These are phyloP conservation scores for Linnemannia schmuckeri DNA, from an alignment of 192 early-diverging fungal species.

Conservation along the genomic window DNA sequence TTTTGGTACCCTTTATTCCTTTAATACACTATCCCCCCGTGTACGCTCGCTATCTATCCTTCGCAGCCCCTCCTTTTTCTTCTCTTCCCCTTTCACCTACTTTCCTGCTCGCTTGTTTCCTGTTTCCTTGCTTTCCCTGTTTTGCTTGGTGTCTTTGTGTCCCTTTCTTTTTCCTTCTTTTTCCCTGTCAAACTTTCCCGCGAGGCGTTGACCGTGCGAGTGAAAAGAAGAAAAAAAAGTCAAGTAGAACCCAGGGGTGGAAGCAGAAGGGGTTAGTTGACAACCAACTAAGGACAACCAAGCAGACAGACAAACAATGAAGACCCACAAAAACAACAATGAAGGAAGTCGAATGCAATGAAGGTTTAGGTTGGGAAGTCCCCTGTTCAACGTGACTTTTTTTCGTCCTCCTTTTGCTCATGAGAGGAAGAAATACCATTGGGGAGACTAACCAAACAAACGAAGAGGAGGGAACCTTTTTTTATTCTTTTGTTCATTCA, in stretches of 20 bases:
- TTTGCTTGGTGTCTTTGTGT: background rate
- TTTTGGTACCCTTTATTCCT: too few species aligned
- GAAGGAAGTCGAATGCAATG: background rate
- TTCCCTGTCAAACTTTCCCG: background rate
- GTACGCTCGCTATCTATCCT: background rate
- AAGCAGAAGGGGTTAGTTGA: background rate
- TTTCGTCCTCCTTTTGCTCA: background rate
- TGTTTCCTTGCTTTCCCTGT: constrained; percentile 2
- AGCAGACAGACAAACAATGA: background rate
- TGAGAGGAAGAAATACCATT: background rate
- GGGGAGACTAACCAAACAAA: background rate
- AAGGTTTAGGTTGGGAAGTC: background rate
- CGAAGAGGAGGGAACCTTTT: background rate
- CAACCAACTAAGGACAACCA: background rate
- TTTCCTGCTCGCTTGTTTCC: background rate
- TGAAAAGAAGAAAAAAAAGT: background rate
- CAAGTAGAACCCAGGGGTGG: background rate
- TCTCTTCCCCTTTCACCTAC: background rate
- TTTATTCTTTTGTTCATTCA: background rate
- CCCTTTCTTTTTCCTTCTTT: background rate
- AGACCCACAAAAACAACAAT: background rate
- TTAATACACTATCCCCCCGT: too few species aligned
- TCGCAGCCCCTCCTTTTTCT: background rate
- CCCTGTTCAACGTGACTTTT: constrained; percentile 5
- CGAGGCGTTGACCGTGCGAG: background rate